Conservation (phyloP, 2,329 filamentous ascomycete species). For the Xylariomycetidae sp. region DNA sequence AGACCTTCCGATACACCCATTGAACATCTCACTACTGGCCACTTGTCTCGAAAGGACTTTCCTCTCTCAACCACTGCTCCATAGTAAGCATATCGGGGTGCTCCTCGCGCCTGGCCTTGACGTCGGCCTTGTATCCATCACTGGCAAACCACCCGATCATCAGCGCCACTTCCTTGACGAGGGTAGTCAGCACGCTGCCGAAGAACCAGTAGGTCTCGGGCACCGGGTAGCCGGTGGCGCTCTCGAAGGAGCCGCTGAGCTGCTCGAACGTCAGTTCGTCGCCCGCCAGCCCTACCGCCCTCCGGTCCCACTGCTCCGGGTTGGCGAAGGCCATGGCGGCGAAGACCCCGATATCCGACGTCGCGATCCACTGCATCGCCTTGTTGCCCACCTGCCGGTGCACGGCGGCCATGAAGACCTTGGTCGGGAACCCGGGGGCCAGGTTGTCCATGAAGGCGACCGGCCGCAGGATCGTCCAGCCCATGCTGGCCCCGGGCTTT, state of each 20-base stretch:
- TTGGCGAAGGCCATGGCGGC: conserved; percentile 37
- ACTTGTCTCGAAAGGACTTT: conserved; percentile 25
- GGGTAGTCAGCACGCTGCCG: conserved; percentile 24
- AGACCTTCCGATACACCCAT: too few species aligned
- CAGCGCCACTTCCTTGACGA: conserved; percentile 24
- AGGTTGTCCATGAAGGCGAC: conserved; percentile 59
- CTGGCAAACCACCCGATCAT: conserved; percentile 33
- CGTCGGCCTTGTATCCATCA: conserved; percentile 30
- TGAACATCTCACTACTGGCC: too few species aligned
- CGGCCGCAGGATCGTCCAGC: conserved; percentile 58
- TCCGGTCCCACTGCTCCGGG: conserved; percentile 30
- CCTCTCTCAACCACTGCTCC: conserved; percentile 26
- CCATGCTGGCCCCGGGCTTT: conserved; percentile 36
- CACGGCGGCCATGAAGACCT: conserved; percentile 31
- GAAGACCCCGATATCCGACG: conserved; percentile 40
- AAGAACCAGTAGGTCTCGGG: conserved; percentile 25
- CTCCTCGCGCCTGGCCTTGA: conserved; percentile 23
- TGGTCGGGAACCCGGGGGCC: conserved; percentile 27
- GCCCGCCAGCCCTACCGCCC: conserved; percentile 37
- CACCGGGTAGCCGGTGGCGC: conserved; percentile 21
- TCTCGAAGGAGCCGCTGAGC: conserved; percentile 22
- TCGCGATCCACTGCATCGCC: conserved; percentile 36
- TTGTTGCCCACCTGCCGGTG: conserved; percentile 27
- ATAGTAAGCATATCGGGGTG: conserved; percentile 27
- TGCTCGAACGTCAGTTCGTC: conserved; percentile 37